phyloP scores from a whole-genome alignment of 2,329 filamentous ascomycete species.

The Akanthomyces lecanii region DNA sequence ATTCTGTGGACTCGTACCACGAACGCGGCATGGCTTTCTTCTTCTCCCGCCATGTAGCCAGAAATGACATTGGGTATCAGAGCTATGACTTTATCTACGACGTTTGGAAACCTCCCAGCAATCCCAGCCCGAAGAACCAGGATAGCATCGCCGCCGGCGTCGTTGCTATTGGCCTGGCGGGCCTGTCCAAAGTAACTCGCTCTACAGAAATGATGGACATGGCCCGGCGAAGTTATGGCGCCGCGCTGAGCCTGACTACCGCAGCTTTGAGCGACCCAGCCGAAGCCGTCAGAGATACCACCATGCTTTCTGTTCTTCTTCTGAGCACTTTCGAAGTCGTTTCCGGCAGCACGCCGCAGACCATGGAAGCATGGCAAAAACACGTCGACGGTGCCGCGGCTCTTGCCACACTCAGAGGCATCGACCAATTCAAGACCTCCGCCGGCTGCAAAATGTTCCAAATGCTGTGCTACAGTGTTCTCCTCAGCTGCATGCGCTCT shows the following conservation, averaged over 20 bases:
- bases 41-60: slow-evolving; percentile 48
- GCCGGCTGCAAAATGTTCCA: slow-evolving; percentile 50
- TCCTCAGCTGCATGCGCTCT: slow-evolving; percentile 49
- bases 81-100: slow-evolving; percentile 52
- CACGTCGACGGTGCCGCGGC: slow-evolving; percentile 51
- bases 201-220: slow-evolving; percentile 40
- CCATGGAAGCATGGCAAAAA: slow-evolving; percentile 48
- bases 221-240: slow-evolving; percentile 48
- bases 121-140: slow-evolving; percentile 28
- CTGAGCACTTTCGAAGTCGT: slow-evolving; percentile 53
- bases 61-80: slow-evolving; percentile 43
- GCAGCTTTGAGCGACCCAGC: slow-evolving; percentile 42
- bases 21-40: slow-evolving; percentile 46
- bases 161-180: slow-evolving; percentile 51
- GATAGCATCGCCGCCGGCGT: slow-evolving; percentile 50
- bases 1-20: slow-evolving; percentile 28
- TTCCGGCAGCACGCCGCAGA: slow-evolving; percentile 42
- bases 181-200: slow-evolving; percentile 43
- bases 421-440: slow-evolving; percentile 41
- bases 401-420: slow-evolving; percentile 46
- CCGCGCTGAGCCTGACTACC: slow-evolving; percentile 48
- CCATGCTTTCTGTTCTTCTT: slow-evolving; percentile 51
- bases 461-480: slow-evolving; percentile 48
- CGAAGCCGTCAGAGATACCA: slow-evolving; percentile 44
- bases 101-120: slow-evolving; percentile 44